phyloP scores from a whole-genome alignment of 208 protist species.

The Crithidia thermophila region DNA sequence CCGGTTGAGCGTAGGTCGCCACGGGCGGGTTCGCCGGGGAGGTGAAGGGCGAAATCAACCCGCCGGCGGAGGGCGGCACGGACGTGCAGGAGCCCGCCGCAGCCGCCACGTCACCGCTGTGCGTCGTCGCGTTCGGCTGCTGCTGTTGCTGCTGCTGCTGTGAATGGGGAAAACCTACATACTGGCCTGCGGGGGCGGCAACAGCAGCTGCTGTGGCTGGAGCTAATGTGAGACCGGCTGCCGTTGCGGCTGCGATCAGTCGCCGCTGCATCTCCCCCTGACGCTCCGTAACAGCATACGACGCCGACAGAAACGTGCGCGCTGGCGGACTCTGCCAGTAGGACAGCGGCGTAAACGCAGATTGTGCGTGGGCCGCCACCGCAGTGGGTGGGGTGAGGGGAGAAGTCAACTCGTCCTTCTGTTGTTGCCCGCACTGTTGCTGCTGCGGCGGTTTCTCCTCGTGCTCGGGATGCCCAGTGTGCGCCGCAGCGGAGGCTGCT shows the following conservation, averaged over 20 bases:
- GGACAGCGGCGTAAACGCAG: background rate
- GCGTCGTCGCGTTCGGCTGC: no score
- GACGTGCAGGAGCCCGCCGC: no score
- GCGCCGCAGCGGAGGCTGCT: background rate
- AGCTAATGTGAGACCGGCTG: background rate
- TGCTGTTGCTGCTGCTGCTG: no score
- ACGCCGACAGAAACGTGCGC: slow-evolving; percentile 10
- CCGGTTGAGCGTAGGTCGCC: no score
- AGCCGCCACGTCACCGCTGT: no score
- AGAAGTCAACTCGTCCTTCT: background rate
- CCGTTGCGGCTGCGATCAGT: slow-evolving; percentile 13
- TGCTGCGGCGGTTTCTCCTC: background rate
- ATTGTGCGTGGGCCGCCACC: background rate
- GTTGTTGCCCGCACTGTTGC: background rate
- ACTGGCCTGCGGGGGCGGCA: background rate
- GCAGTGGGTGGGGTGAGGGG: background rate
- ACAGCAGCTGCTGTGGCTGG: no score
- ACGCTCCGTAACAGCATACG: slow-evolving; percentile 12
- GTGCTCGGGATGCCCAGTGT: background rate
- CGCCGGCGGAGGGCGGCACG: no score
- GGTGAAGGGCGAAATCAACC: no score
- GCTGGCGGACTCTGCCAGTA: slow-evolving; percentile 9
- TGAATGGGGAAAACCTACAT: no score
- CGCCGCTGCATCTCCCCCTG: slow-evolving; percentile 18
- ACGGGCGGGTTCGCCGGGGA: no score